Percentiles rank a stretch among this genome's conserved stretches.
Conservation (phyloP, 768 basidiomycete genomes). For the Boletus speciosus region DNA sequence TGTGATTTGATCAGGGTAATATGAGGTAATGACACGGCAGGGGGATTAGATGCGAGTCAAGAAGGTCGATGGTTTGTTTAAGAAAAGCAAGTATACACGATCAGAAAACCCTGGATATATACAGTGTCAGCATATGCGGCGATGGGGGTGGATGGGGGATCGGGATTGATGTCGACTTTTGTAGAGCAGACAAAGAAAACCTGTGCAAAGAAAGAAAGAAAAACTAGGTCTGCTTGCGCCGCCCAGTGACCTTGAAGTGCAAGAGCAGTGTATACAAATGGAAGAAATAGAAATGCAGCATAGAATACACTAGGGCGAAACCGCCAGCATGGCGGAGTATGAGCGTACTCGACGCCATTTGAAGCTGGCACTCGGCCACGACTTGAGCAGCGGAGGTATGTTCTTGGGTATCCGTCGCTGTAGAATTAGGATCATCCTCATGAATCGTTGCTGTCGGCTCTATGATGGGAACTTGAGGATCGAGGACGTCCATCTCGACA, state of each 20-base stretch:
- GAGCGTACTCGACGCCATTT: conserved; percentile 23
- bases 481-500: conserved; percentile 15
- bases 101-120: conserved; percentile 28
- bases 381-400: conserved; percentile 18
- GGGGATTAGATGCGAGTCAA: conserved; percentile 32
- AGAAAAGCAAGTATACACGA: conserved; percentile 27
- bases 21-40: conserved; percentile 21
- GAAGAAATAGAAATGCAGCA: conserved; percentile 43
- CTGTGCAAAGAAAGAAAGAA: background rate
- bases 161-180: conserved; percentile 2
- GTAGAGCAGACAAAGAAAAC: conserved; percentile 7
- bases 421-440: conserved; percentile 20
- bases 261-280: conserved; percentile 42
- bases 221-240: conserved; percentile 29
- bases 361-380: conserved; percentile 24
- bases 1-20: conserved; percentile 15
- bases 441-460: conserved; percentile 23
- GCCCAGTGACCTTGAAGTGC: conserved; percentile 32
- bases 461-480: conserved; percentile 20
- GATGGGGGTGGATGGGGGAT: background rate
- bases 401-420: conserved; percentile 21
- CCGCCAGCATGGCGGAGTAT: conserved; percentile 34
- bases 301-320: conserved; percentile 36
- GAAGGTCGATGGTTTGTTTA: conserved; percentile 8
- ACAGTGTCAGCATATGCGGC: conserved; percentile 28